These are phyloP conservation scores for Tuber calosporum DNA, from an alignment of 495 filamentous ascomycete species.

Conservation along the genomic window DNA sequence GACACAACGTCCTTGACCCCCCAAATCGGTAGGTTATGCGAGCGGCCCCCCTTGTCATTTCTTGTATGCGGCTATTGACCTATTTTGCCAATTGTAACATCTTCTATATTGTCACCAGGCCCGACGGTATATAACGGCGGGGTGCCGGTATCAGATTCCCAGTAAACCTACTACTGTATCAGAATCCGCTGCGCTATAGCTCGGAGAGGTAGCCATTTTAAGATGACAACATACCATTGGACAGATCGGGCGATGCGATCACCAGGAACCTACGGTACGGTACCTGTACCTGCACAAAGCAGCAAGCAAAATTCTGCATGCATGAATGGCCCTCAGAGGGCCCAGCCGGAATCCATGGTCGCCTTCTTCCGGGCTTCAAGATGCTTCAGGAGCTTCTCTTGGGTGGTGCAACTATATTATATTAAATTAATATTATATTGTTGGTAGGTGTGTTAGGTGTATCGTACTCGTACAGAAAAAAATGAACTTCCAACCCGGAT, in stretches of 20 bases:
- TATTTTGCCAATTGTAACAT: neutral
- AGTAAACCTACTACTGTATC: neutral
- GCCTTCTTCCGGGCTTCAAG: neutral
- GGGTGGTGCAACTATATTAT: neutral
- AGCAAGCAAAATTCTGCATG: neutral
- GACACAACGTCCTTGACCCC: too few species aligned
- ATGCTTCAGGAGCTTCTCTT: neutral
- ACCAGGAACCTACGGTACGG: constrained; percentile 1
- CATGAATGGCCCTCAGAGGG: neutral
- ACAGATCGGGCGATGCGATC: neutral
- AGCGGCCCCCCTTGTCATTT: neutral
- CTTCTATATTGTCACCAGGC: neutral
- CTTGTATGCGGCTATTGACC: neutral
- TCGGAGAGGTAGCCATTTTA: neutral
- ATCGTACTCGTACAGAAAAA: too few species aligned
- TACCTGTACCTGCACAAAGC: neutral
- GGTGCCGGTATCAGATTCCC: neutral
- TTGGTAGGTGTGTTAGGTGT: neutral
- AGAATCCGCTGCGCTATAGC: neutral
- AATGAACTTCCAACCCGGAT: neutral
- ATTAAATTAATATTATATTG: neutral
- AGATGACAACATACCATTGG: neutral
- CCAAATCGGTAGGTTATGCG: neutral
- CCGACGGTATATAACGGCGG: neutral
- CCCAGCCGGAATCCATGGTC: neutral